phyloP scores from a whole-genome alignment of 805 yeast genomes.

The Hanseniaspora taiwanica region DNA sequence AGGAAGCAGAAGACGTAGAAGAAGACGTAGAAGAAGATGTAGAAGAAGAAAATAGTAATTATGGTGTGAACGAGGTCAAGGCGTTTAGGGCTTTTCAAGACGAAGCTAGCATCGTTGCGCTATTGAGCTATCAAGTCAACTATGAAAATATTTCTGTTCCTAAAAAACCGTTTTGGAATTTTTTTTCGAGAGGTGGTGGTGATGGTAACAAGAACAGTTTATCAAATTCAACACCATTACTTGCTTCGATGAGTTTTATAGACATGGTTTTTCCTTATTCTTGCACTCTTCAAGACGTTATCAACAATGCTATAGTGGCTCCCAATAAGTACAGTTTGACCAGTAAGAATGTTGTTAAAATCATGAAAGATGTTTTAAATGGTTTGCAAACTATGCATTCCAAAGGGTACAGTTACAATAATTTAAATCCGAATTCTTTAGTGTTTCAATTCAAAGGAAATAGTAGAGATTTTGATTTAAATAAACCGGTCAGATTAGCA shows the following conservation, averaged over 20 bases:
- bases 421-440: neutral
- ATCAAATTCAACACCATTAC: neutral
- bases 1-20: neutral
- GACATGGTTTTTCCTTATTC: neutral
- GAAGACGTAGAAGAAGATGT: neutral
- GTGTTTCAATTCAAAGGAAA: neutral
- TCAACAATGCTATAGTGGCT: neutral
- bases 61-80: neutral
- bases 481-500: neutral
- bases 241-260: neutral
- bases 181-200: neutral
- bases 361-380: neutral
- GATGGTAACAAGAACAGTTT: neutral
- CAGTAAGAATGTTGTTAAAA: neutral
- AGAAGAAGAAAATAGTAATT: neutral
- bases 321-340: neutral
- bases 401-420: neutral
- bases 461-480: neutral
- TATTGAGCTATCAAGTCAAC: neutral
- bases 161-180: neutral
- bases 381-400: neutral
- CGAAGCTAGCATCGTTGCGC: neutral
- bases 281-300: neutral
- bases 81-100: neutral
- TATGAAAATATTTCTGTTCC: neutral